Conservation (phyloP, 129 eudicot species). For the Chrysanthemum lavandulifolium region DNA sequence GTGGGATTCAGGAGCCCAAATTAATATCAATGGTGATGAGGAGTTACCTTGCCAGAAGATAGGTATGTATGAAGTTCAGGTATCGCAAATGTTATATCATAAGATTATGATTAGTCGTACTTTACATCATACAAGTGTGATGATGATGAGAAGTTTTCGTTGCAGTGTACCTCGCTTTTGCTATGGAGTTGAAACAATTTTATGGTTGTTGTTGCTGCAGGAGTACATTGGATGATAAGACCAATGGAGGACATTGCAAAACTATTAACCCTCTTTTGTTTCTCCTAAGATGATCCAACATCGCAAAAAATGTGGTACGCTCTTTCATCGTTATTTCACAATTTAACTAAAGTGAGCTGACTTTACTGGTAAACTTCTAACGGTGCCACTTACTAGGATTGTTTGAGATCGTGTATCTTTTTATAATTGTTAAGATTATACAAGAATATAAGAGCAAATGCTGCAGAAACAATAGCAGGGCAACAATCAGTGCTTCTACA, state of each 20-base stretch:
- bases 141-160: conserved; percentile 74
- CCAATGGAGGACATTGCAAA: conserved; percentile 68
- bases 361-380: too few relatives aligned
- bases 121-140: conserved; percentile 65
- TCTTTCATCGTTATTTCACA: too few relatives aligned
- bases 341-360: too few relatives aligned
- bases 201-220: conserved; percentile 93
- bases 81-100: conserved; percentile 30
- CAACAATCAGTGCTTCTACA: too few relatives aligned
- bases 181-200: conserved; percentile 96
- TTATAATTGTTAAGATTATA: too few relatives aligned
- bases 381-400: too few relatives aligned
- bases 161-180: conserved; percentile 87
- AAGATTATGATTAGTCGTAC: conserved; percentile 33
- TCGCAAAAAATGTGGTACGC: too few relatives aligned
- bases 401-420: too few relatives aligned
- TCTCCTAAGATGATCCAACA: too few relatives aligned
- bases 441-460: too few relatives aligned
- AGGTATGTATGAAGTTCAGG: conserved; percentile 55
- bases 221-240: conserved; percentile 98
- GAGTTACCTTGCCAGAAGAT: conserved; percentile 81
- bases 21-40: conserved; percentile 40
- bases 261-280: not conserved
- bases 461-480: too few relatives aligned
- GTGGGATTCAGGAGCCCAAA: too few relatives aligned